phyloP scores from a whole-genome alignment of 140 eudicot genomes.

The Artemisia princeps region DNA sequence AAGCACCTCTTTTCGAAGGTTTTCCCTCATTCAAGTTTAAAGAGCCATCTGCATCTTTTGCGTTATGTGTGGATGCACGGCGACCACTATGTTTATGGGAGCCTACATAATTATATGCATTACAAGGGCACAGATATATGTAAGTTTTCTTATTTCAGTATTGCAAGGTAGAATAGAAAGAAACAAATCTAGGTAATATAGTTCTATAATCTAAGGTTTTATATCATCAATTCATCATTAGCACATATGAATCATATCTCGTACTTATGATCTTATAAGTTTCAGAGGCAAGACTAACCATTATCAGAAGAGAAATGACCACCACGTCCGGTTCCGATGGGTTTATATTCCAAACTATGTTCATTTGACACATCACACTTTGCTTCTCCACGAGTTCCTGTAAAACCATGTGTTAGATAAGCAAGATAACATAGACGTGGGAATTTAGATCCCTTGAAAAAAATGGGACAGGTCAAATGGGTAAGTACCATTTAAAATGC shows the following conservation, averaged over 20 bases:
- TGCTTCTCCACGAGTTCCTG: conserved; percentile 46
- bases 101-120: conserved; percentile 34
- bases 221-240: not conserved
- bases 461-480: no score
- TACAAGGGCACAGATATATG: conserved; percentile 8
- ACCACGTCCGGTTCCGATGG: conserved; percentile 41
- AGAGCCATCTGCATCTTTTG: conserved; percentile 53
- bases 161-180: not conserved
- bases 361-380: conserved; percentile 36
- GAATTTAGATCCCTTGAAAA: not conserved
- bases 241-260: not conserved
- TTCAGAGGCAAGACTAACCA: conserved; percentile 39
- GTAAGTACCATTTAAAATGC: no score
- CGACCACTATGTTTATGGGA: conserved; percentile 58
- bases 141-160: conserved; percentile 13
- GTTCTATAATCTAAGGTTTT: not conserved
- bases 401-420: not conserved
- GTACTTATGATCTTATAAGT: not conserved
- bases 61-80: conserved; percentile 40
- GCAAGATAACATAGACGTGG: not conserved
- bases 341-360: conserved; percentile 42
- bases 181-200: not conserved
- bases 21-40: conserved; percentile 44
- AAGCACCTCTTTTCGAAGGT: conserved; percentile 55
- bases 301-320: conserved; percentile 49